These are phyloP conservation scores for Arachnopeziza araneosa DNA, from an alignment of 2,329 filamentous ascomycete species.

Conservation along the genomic window DNA sequence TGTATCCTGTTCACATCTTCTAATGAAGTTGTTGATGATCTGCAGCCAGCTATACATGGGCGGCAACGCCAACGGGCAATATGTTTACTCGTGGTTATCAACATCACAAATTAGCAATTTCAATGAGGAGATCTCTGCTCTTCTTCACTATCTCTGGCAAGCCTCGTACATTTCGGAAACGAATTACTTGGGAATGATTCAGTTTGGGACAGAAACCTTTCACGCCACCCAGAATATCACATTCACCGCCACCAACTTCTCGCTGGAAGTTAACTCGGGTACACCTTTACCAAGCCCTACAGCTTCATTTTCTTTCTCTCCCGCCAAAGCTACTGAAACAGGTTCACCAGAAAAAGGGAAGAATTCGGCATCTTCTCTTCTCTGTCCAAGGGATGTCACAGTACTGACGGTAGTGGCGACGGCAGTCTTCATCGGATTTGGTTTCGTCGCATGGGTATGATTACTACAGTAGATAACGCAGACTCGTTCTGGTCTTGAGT, in stretches of 20 bases:
- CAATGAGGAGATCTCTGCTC: conserved; percentile 6
- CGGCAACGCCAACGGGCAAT: conserved; percentile 9
- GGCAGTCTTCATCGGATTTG: neutral
- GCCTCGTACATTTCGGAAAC: conserved; percentile 1
- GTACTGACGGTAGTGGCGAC: neutral
- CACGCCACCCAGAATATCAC: conserved; percentile 8
- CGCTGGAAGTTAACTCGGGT: conserved; percentile 1
- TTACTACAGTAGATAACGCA: neutral
- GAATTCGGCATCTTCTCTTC: neutral
- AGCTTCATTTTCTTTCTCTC: neutral
- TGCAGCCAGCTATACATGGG: conserved; percentile 10
- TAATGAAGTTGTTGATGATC: neutral
- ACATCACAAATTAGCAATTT: conserved; percentile 2
- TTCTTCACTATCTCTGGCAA: conserved; percentile 7
- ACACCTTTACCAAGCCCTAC: neutral
- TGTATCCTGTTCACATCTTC: neutral
- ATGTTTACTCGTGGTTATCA: conserved; percentile 10
- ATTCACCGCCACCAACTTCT: conserved; percentile 8
- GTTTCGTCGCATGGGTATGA: neutral
- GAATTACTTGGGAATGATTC: conserved; percentile 7
- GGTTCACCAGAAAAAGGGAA: neutral
- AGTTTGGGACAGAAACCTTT: conserved; percentile 12
- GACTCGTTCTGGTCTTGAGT: neutral
- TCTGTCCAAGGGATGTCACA: neutral
- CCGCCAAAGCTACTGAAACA: neutral